Conservation (phyloP, 225 moss, liverwort and hornwort species). For the Straminergon stramineum region DNA sequence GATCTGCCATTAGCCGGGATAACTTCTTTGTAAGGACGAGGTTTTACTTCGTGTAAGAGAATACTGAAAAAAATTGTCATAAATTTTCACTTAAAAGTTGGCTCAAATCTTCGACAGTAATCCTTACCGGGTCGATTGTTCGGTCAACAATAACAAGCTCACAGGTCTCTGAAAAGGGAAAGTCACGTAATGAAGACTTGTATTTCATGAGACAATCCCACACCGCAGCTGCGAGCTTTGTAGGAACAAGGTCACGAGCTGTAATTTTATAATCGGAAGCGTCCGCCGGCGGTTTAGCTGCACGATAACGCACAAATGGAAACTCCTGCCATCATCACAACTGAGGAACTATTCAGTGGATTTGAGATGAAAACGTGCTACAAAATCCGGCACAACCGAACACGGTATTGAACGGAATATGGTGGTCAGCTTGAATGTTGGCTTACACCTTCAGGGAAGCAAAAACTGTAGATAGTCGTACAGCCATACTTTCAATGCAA, state of each 20-base stretch:
- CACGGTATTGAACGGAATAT: not conserved
- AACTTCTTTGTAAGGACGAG: not conserved
- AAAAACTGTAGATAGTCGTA: slow-evolving; percentile 80
- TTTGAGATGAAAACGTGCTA: not conserved
- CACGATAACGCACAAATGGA: slow-evolving; percentile 81
- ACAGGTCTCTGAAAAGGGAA: slow-evolving; percentile 84
- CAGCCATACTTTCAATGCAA: slow-evolving; percentile 80
- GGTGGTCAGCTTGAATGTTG: not conserved
- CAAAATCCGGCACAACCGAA: not conserved
- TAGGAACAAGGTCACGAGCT: slow-evolving; percentile 79
- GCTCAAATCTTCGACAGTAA: not conserved
- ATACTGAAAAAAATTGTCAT: not conserved
- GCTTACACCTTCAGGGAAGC: slow-evolving; percentile 77
- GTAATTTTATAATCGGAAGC: slow-evolving; percentile 38
- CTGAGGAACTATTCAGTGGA: slow-evolving; percentile 2
- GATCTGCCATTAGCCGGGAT: slow-evolving; percentile 34
- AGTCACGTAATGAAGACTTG: slow-evolving; percentile 58
- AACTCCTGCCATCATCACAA: slow-evolving; percentile 68
- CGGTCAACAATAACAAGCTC: slow-evolving; percentile 92
- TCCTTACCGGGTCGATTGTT: slow-evolving; percentile 76
- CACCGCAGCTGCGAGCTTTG: slow-evolving; percentile 78
- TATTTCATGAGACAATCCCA: slow-evolving; percentile 97
- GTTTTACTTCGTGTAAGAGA: not conserved
- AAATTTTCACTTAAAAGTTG: not conserved
- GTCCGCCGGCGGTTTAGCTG: slow-evolving; percentile 59